Conservation (phyloP, 2,329 filamentous ascomycete genomes). For the Aspergillus sp. region DNA sequence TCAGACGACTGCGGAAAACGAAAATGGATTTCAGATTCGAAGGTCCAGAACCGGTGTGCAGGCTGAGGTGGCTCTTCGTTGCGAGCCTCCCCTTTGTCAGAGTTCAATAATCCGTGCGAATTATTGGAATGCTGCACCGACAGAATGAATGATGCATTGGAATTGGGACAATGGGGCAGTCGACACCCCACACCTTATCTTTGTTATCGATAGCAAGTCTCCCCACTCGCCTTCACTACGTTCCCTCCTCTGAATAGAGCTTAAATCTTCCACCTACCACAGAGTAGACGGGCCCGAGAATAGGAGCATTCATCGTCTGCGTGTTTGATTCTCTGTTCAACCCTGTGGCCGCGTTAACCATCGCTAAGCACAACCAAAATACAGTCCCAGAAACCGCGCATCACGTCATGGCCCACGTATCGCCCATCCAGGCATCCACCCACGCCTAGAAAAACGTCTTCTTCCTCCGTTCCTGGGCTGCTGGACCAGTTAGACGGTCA, state of each 20-base stretch:
- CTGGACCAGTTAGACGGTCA: not conserved
- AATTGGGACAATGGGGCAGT: no score
- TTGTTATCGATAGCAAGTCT: not conserved
- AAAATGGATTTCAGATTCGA: not conserved
- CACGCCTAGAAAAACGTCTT: not conserved
- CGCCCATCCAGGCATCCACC: not conserved
- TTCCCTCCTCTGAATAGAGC: not conserved
- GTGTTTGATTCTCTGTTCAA: not conserved
- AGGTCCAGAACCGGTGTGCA: not conserved
- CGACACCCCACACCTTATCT: not conserved
- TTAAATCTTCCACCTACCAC: not conserved
- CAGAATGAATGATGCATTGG: not conserved
- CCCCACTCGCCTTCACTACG: not conserved
- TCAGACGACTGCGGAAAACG: slow-evolving; percentile 1
- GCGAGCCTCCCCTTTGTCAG: not conserved
- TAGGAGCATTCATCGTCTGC: not conserved
- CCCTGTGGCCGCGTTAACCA: not conserved
- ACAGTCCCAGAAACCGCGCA: not conserved
- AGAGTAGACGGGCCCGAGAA: not conserved
- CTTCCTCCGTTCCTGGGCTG: not conserved
- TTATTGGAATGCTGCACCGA: not conserved
- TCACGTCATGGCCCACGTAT: not conserved
- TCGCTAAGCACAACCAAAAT: not conserved
- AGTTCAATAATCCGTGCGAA: not conserved
- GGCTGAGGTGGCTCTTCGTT: not conserved